phyloP scores from a whole-genome alignment of 495 filamentous ascomycete species.

The Aspergillus saccharolyticus region DNA sequence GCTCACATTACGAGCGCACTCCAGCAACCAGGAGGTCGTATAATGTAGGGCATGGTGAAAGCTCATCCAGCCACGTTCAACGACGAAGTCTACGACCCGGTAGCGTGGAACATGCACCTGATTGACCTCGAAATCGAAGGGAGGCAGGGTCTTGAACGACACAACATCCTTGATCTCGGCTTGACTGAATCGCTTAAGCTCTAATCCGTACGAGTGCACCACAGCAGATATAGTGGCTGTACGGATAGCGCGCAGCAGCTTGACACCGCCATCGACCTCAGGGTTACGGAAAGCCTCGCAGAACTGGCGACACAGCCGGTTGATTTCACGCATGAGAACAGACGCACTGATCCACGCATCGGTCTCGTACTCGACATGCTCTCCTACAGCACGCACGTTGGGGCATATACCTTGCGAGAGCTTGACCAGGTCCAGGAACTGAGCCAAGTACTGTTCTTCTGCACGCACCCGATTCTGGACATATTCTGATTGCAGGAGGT shows the following conservation, averaged over 20 bases:
- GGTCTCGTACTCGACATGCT: constrained; percentile 97
- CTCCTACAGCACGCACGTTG: constrained; percentile 82
- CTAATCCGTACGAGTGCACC: constrained; percentile 80
- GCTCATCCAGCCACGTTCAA: constrained; percentile 85
- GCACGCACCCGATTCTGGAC: constrained; percentile 76
- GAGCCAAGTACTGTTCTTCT: constrained; percentile 80
- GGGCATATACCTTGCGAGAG: constrained; percentile 95
- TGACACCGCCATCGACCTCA: constrained; percentile 51
- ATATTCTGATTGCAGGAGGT: constrained; percentile 79
- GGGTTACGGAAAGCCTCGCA: constrained; percentile 75
- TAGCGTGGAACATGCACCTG: constrained; percentile 36
- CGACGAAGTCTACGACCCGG: constrained; percentile 77
- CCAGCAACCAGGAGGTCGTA: constrained; percentile 94
- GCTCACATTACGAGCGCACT: constrained; percentile 75
- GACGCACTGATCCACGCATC: constrained; percentile 97
- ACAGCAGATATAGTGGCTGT: constrained; percentile 72
- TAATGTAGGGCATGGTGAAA: constrained; percentile 98
- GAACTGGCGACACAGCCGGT: constrained; percentile 81
- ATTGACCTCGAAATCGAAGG: constrained; percentile 73
- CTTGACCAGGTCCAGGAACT: constrained; percentile 93
- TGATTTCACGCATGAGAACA: constrained; percentile 90
- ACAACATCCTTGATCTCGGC: constrained; percentile 83
- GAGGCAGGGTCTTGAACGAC: constrained; percentile 67
- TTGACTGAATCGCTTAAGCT: constrained; percentile 78
- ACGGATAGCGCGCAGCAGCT: constrained; percentile 68